These are phyloP conservation scores for Rheum nobile DNA, from an alignment of 148 eudicot genomes.

Conservation along the genomic window DNA sequence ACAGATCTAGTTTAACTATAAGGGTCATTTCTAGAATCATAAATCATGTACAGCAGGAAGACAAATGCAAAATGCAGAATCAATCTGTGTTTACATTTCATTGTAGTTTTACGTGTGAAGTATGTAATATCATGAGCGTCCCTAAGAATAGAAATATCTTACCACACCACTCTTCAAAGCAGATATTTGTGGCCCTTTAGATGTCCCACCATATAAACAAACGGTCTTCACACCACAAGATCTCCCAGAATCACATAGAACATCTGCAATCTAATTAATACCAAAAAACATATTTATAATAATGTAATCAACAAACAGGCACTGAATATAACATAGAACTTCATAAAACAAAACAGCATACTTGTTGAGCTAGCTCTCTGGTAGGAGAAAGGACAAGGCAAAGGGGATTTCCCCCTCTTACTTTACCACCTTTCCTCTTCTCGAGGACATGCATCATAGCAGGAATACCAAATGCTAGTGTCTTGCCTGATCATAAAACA, in stretches of 20 bases:
- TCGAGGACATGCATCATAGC: constrained; percentile 69
- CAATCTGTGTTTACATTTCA: neutral
- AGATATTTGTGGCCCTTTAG: constrained; percentile 80
- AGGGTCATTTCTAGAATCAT: neutral
- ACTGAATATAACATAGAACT: neutral
- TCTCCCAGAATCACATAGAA: constrained; percentile 68
- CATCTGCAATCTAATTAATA: constrained; percentile 81
- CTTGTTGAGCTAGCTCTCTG: constrained; percentile 97
- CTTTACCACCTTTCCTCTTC: constrained; percentile 39
- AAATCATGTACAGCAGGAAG: neutral
- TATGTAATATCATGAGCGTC: neutral
- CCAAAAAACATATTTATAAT: neutral
- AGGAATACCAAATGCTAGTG: constrained; percentile 93
- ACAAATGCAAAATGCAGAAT: neutral
- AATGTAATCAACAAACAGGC: neutral
- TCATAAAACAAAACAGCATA: constrained; percentile 16
- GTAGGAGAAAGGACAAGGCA: constrained; percentile 95
- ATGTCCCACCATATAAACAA: constrained; percentile 92
- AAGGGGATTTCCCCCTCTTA: constrained; percentile 52
- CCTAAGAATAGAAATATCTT: constrained; percentile 15
- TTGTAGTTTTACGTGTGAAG: neutral
- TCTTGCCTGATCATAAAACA: constrained; percentile 55
- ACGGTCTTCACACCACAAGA: constrained; percentile 60
- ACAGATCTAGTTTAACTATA: neutral
- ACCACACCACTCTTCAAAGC: constrained; percentile 87